Conservation (phyloP, 2,329 filamentous ascomycete genomes). For the Colletotrichum theobromicola region DNA sequence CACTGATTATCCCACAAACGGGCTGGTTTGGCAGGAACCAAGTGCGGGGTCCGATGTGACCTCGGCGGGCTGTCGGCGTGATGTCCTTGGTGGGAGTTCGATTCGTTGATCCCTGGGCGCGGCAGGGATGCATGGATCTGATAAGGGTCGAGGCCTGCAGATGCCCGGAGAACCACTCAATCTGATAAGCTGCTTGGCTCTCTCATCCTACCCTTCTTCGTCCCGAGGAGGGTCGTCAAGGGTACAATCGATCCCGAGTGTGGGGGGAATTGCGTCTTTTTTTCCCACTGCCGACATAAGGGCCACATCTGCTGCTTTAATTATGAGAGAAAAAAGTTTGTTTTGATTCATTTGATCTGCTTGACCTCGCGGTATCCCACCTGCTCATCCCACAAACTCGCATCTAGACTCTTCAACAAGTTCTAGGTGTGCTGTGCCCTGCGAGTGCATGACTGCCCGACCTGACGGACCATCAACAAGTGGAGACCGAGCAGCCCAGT, state of each 20-base stretch:
- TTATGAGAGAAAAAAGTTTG: background rate
- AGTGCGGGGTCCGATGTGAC: conserved; percentile 12
- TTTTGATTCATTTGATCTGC: background rate
- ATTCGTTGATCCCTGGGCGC: background rate
- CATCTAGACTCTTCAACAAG: background rate
- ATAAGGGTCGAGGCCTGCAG: conserved; percentile 5
- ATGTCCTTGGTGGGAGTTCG: background rate
- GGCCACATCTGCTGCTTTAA: background rate
- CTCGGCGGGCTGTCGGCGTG: conserved; percentile 1
- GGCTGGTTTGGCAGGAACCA: background rate
- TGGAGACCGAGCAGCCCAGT: background rate
- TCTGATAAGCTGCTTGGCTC: conserved; percentile 19
- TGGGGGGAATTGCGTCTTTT: background rate
- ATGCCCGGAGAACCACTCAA: background rate
- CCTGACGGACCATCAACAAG: background rate
- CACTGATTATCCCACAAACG: background rate
- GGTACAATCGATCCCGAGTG: background rate
- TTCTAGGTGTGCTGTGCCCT: background rate
- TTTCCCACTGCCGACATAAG: conserved; percentile 4
- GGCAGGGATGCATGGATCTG: conserved; percentile 14
- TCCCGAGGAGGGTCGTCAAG: background rate
- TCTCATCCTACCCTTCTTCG: background rate
- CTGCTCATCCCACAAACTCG: background rate
- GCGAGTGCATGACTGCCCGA: background rate
- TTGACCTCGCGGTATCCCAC: background rate